These are phyloP conservation scores for Calophaca sinica DNA, from an alignment of 306 rosid species.

Conservation along the genomic window DNA sequence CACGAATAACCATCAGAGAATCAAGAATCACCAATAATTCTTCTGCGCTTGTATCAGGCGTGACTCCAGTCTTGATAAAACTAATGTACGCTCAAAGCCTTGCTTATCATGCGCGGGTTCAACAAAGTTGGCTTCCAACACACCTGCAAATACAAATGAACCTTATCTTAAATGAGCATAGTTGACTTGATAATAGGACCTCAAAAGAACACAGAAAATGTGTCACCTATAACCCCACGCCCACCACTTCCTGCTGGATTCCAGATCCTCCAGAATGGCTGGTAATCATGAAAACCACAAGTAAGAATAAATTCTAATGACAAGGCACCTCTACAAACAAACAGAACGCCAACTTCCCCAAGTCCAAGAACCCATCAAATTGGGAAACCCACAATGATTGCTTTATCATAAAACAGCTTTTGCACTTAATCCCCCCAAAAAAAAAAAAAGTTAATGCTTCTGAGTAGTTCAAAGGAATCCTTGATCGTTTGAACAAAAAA, in stretches of 20 bases:
- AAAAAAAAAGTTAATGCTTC: background rate
- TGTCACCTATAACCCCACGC: slow-evolving; percentile 92
- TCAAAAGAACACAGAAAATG: slow-evolving; percentile 40
- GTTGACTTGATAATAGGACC: slow-evolving; percentile 12
- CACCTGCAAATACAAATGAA: slow-evolving; percentile 64
- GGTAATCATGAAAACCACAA: slow-evolving; percentile 46
- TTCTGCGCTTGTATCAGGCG: slow-evolving; percentile 83
- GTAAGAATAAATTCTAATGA: slow-evolving; percentile 42
- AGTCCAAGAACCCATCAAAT: slow-evolving; percentile 14
- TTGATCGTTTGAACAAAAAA: slow-evolving; percentile 22
- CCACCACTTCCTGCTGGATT: slow-evolving; percentile 98
- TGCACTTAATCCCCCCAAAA: background rate
- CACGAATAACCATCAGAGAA: slow-evolving; percentile 10
- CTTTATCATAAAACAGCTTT: slow-evolving; percentile 33
- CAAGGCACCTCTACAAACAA: slow-evolving; percentile 26
- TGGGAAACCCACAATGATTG: slow-evolving; percentile 15
- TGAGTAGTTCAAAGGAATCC: slow-evolving; percentile 24
- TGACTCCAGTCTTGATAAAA: slow-evolving; percentile 82
- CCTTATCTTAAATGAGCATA: slow-evolving; percentile 34
- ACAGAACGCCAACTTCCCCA: slow-evolving; percentile 6
- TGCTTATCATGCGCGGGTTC: slow-evolving; percentile 99
- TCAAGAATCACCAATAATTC: slow-evolving; percentile 74
- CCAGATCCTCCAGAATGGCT: slow-evolving; percentile 99
- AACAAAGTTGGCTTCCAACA: slow-evolving; percentile 97
- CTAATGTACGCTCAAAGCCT: slow-evolving; percentile 97